Conservation (phyloP, 2,329 filamentous ascomycete genomes). For the Fusarium nematophilum region DNA sequence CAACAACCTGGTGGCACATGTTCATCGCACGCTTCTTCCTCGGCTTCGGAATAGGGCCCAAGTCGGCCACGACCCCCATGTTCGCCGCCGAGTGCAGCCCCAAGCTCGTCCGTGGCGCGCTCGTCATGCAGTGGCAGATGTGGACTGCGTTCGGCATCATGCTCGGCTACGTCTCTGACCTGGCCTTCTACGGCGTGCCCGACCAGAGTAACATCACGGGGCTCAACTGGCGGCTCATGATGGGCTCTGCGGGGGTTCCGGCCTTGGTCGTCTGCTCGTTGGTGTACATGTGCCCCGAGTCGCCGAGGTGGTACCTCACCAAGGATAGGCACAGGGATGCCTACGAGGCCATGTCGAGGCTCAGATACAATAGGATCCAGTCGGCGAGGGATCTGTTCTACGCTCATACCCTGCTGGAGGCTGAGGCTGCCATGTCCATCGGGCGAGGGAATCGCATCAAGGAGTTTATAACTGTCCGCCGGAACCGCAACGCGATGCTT, state of each 20-base stretch:
- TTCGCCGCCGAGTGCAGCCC: slow-evolving; percentile 79
- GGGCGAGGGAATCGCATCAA: slow-evolving; percentile 55
- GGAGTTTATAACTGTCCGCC: slow-evolving; percentile 69
- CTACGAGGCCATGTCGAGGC: slow-evolving; percentile 57
- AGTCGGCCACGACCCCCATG: slow-evolving; percentile 72
- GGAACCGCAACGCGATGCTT: slow-evolving; percentile 64
- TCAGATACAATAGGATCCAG: slow-evolving; percentile 64
- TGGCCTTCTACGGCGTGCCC: slow-evolving; percentile 62
- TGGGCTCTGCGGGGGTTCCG: slow-evolving; percentile 66
- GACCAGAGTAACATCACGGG: slow-evolving; percentile 62
- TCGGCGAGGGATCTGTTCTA: slow-evolving; percentile 68
- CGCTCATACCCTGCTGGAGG: slow-evolving; percentile 67
- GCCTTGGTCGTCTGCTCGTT: slow-evolving; percentile 63
- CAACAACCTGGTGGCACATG: slow-evolving; percentile 68
- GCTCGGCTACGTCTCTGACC: slow-evolving; percentile 63
- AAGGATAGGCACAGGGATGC: slow-evolving; percentile 60
- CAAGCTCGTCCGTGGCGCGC: slow-evolving; percentile 72
- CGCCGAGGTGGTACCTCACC: slow-evolving; percentile 57
- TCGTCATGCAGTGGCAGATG: slow-evolving; percentile 80
- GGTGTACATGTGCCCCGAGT: slow-evolving; percentile 73
- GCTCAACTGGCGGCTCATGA: slow-evolving; percentile 69
- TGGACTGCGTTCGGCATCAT: slow-evolving; percentile 66
- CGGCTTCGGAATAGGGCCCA: slow-evolving; percentile 57
- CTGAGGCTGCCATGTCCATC: slow-evolving; percentile 56
- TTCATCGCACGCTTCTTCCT: slow-evolving; percentile 48